Conservation (phyloP, 768 basidiomycete species). For the Jaapia argillacea region DNA sequence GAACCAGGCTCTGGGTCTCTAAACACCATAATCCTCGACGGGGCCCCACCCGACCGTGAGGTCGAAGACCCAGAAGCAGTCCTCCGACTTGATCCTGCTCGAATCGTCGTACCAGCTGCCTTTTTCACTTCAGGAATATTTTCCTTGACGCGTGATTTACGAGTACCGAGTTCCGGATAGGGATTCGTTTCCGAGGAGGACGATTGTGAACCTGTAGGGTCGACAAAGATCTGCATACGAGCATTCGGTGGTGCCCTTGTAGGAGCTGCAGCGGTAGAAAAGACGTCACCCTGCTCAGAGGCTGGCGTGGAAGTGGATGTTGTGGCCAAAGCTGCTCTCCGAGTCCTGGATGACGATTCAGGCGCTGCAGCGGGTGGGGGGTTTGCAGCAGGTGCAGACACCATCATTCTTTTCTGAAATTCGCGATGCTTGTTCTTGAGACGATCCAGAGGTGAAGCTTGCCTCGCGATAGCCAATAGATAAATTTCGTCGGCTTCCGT, state of each 20-base stretch:
- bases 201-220: slow-evolving; percentile 45
- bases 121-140: slow-evolving; percentile 64
- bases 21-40: slow-evolving; percentile 54
- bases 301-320: slow-evolving; percentile 16
- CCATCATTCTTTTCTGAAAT: slow-evolving; percentile 90
- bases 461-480: slow-evolving; percentile 78
- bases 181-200: slow-evolving; percentile 32
- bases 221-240: slow-evolving; percentile 63
- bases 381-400: slow-evolving; percentile 20
- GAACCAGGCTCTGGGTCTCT: slow-evolving; percentile 49
- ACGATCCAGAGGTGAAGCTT: slow-evolving; percentile 71
- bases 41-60: slow-evolving; percentile 16
- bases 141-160: slow-evolving; percentile 71
- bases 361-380: slow-evolving; percentile 22
- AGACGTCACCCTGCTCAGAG: slow-evolving; percentile 17
- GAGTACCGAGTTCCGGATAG: slow-evolving; percentile 69
- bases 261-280: slow-evolving; percentile 19
- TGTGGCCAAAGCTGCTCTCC: slow-evolving; percentile 16
- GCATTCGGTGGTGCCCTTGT: slow-evolving; percentile 36
- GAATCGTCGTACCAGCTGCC: slow-evolving; percentile 58
- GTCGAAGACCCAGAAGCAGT: slow-evolving; percentile 26
- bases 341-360: slow-evolving; percentile 23
- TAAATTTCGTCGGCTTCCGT: slow-evolving; percentile 87
- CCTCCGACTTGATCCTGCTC: slow-evolving; percentile 46
- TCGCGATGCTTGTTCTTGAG: slow-evolving; percentile 71